phyloP scores from a whole-genome alignment of 257 asterid genomes.

The Primulina tabacum region DNA sequence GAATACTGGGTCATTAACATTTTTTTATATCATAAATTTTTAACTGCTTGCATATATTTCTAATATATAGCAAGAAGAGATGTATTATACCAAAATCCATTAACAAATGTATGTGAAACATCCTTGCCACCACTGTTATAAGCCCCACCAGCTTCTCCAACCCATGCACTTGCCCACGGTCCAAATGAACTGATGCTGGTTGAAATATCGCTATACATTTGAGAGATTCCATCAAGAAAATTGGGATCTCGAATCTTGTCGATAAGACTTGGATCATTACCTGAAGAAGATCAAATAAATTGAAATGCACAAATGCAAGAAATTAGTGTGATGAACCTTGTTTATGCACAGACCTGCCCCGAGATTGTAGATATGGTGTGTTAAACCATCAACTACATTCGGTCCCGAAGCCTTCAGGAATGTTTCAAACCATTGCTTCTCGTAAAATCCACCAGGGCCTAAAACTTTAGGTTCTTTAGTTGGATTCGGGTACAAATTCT shows the following conservation, averaged over 20 bases:
- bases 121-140: slow-evolving; percentile 79
- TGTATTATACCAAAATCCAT: slow-evolving; percentile 70
- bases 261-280: slow-evolving; percentile 53
- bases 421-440: slow-evolving; percentile 50
- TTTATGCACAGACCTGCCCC: slow-evolving; percentile 51
- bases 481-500: slow-evolving; percentile 41
- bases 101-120: slow-evolving; percentile 62
- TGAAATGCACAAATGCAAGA: too few species aligned
- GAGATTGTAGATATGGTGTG: slow-evolving; percentile 82
- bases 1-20: too few species aligned
- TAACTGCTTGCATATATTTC: background rate
- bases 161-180: slow-evolving; percentile 77
- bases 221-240: slow-evolving; percentile 46
- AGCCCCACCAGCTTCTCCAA: slow-evolving; percentile 92
- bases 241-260: slow-evolving; percentile 63
- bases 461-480: slow-evolving; percentile 49
- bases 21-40: too few species aligned
- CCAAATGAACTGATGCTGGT: slow-evolving; percentile 36
- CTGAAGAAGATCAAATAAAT: slow-evolving; percentile 30
- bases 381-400: slow-evolving; percentile 58
- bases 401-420: slow-evolving; percentile 59
- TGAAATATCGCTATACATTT: slow-evolving; percentile 43
- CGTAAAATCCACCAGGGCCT: slow-evolving; percentile 81
- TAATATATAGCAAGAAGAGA: background rate
- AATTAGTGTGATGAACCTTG: background rate